phyloP scores from a whole-genome alignment of 345 rosid genomes.

The Raphanus sativus region DNA sequence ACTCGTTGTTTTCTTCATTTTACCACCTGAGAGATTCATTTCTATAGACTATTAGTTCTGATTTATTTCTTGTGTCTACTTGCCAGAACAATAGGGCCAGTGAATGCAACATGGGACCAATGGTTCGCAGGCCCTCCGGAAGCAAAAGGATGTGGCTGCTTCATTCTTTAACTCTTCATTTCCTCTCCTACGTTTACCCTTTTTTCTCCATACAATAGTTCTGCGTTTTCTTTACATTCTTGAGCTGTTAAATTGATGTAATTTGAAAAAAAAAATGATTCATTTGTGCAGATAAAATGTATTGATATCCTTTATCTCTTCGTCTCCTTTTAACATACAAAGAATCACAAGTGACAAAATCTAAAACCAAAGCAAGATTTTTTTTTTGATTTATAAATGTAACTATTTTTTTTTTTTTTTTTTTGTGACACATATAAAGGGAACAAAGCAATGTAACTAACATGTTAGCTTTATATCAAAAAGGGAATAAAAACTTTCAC shows the following conservation, averaged over 20 bases:
- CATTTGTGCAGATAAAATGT: conserved; percentile 39
- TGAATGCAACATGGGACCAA: conserved; percentile 74
- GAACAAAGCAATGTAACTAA: too few relatives aligned
- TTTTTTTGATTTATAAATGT: neutral
- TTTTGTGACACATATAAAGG: too few relatives aligned
- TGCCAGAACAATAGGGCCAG: conserved; percentile 74
- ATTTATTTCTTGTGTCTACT: conserved; percentile 5
- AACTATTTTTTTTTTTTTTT: too few relatives aligned
- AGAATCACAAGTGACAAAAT: neutral
- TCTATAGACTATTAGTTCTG: neutral
- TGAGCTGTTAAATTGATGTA: conserved; percentile 29
- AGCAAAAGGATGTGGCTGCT: conserved; percentile 67
- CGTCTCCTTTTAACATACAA: neutral
- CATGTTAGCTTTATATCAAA: too few relatives aligned
- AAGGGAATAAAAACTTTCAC: neutral
- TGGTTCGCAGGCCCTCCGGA: conserved; percentile 83
- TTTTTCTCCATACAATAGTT: conserved; percentile 1
- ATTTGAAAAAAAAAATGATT: conserved; percentile 13
- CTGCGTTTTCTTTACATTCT: conserved; percentile 19
- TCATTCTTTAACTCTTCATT: conserved; percentile 51
- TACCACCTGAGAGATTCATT: neutral
- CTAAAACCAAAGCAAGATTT: neutral
- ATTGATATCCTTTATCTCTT: neutral
- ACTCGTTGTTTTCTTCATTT: neutral
- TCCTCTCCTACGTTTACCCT: neutral